Evolutionary conservation across 2,329 filamentous ascomycete species (phyloP), one percentile per base, ranked within the genome.

Genomic region (Alternaria hordeiaustralica): DNA sequence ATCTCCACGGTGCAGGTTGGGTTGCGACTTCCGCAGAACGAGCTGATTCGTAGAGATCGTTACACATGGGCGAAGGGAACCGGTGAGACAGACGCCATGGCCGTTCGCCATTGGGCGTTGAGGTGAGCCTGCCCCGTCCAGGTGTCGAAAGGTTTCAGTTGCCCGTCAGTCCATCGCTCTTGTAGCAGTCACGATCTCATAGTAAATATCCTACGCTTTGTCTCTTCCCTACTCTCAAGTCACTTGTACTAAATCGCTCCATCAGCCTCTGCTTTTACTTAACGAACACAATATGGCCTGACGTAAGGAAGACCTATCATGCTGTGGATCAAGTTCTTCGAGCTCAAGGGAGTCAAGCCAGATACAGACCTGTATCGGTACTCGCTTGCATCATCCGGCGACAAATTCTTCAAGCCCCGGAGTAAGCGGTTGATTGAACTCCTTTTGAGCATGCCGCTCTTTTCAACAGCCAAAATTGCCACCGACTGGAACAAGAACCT

Each of bases 351-450:
- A 4, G 63, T 71, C 75, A 58, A 65, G 0, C 20, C 65, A 1
- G 60, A 74, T 3, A 74, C 3, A 8, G 49, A 64, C 2, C 47
- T 79, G 0, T 75, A 77, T 56, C 71, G 74, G 1, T 80, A 80
- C 49, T 72, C 68, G 1, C 55, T 77, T 2, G 56, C 69, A 0
- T 71, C 78, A 79, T 13, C 66, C 82, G 44, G 78, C 70, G 9
- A 78, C 74, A 10, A 78, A 63, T 61, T 64, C 6, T 75, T 68
- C 4, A 82, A 82, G 56, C 79, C 79, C 33, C 86, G 84, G 73
- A 83, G 79, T 36, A 80, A 81, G 45, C 82, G 83, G 6, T 77
- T 87, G 6, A 77, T 88, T 15, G 75, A 84, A 15, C 70, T 85
- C 21, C 68, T 89, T 1, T 53, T 83, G 8, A 55, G 72, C n/a